A percentile compares a stretch with the other conserved stretches of the same genome.
These are phyloP conservation scores for Zopfia rhizophila DNA, from an alignment of 2,329 filamentous ascomycete genomes.

Conservation along the genomic window DNA sequence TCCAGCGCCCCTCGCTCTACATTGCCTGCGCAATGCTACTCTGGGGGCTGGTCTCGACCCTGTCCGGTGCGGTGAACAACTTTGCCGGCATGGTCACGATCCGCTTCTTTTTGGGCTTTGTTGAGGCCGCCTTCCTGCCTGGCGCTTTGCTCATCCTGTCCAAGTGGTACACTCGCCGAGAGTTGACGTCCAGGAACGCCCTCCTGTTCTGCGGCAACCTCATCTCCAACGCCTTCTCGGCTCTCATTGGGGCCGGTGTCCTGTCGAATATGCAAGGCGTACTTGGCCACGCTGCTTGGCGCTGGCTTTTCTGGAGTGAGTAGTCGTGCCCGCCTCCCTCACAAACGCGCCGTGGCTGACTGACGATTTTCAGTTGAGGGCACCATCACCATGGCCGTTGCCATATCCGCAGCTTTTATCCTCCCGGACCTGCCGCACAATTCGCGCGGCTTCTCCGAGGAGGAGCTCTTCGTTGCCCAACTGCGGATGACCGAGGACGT, in stretches of 20 bases:
- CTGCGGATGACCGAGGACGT: constrained; percentile 60
- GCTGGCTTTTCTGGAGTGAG: constrained; percentile 56
- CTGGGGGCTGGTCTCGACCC: constrained; percentile 53
- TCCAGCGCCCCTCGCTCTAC: constrained; percentile 47
- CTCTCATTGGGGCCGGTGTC: constrained; percentile 56
- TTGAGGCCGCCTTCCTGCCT: constrained; percentile 64
- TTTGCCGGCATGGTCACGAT: constrained; percentile 51
- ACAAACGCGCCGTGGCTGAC: too few species aligned
- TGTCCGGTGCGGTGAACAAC: constrained; percentile 44
- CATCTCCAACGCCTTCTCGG: constrained; percentile 57
- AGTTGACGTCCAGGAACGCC: constrained; percentile 52
- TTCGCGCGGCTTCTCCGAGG: constrained; percentile 57
- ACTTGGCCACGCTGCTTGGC: constrained; percentile 51
- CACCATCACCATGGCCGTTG: constrained; percentile 44
- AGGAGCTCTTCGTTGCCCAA: constrained; percentile 57
- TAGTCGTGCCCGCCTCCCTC: too few species aligned
- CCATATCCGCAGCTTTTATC: constrained; percentile 43
- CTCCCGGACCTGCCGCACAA: constrained; percentile 50
- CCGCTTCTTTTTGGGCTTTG: constrained; percentile 52
- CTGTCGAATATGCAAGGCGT: constrained; percentile 49
- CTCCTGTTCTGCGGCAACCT: constrained; percentile 56
- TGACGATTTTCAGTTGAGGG: constrained; percentile 42
- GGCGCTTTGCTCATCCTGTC: constrained; percentile 71
- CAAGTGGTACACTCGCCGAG: constrained; percentile 72
- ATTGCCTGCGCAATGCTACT: constrained; percentile 49